Evolutionary conservation across 148 eudicot genomes (phyloP).

Genomic region (Drosera capensis): DNA sequence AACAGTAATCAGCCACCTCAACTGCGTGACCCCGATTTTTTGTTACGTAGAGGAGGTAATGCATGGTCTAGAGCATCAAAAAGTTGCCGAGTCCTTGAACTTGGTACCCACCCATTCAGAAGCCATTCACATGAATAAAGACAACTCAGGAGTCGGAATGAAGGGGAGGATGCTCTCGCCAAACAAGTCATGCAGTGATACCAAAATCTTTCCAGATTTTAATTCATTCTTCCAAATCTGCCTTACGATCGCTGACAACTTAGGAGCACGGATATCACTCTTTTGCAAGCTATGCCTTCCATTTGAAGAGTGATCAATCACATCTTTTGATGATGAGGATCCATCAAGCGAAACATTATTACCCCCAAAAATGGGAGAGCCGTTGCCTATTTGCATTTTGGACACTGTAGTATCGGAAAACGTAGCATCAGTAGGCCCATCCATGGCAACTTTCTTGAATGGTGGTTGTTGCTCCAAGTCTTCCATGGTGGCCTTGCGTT

Average conservation of each 20-base stretch:
- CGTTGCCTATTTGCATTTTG: slow-evolving; percentile 12
- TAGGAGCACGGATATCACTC: slow-evolving; percentile 10
- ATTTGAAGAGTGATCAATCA: too few relatives aligned
- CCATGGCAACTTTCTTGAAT: slow-evolving; percentile 30
- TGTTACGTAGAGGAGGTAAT: too few relatives aligned
- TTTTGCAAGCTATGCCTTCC: too few relatives aligned
- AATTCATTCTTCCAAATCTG: slow-evolving; percentile 68
- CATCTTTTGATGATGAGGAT: slow-evolving; percentile 16
- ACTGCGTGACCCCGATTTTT: too few relatives aligned
- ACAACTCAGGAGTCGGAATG: slow-evolving; percentile 50
- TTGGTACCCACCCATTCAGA: too few relatives aligned
- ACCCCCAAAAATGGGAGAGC: slow-evolving; percentile 5
- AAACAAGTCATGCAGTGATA: slow-evolving; percentile 32
- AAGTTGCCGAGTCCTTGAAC: too few relatives aligned
- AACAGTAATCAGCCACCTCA: too few relatives aligned
- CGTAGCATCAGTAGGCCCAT: slow-evolving; percentile 19
- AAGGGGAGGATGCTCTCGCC: slow-evolving; percentile 54
- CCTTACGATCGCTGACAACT: slow-evolving; percentile 26
- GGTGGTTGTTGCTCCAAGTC: slow-evolving; percentile 32
- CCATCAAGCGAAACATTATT: slow-evolving; percentile 11
- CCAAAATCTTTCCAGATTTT: slow-evolving; percentile 46
- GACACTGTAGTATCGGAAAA: slow-evolving; percentile 19
- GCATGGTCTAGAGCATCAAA: too few relatives aligned
- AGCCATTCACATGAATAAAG: slow-evolving; percentile 32
- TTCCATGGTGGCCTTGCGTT: slow-evolving; percentile 36